Evolutionary conservation across 306 rosid species (phyloP).

Genomic region (Carpinus viminea): DNA sequence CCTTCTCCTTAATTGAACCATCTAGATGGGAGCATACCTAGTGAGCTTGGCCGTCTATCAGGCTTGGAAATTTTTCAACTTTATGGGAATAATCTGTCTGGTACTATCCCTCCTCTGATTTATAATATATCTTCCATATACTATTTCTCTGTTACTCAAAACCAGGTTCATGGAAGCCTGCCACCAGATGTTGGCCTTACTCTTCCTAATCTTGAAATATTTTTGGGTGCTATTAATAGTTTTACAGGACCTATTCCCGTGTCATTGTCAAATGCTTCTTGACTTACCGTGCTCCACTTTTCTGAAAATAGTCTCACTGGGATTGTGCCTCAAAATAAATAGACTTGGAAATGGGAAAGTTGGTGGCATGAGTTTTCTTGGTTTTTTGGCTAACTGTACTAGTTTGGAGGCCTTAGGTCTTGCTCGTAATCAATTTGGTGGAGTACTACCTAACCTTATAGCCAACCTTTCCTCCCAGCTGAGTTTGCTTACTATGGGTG

Average conservation of each 20-base stretch:
- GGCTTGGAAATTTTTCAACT: slow-evolving; percentile 2
- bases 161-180: slow-evolving; percentile 35
- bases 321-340: too few relatives aligned
- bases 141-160: slow-evolving; percentile 24
- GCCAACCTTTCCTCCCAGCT: too few relatives aligned
- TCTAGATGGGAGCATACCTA: slow-evolving; percentile 32
- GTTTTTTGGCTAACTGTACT: too few relatives aligned
- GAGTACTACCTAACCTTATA: too few relatives aligned
- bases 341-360: too few relatives aligned
- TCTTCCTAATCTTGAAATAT: slow-evolving; percentile 36
- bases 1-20: slow-evolving; percentile 14
- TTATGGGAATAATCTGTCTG: slow-evolving; percentile 11
- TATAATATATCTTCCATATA: slow-evolving; percentile 29
- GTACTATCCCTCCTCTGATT: slow-evolving; percentile 24
- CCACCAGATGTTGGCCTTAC: slow-evolving; percentile 43
- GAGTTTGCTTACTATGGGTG: too few relatives aligned
- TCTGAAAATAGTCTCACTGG: too few relatives aligned
- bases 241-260: slow-evolving; percentile 33
- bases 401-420: too few relatives aligned
- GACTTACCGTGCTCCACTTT: too few relatives aligned
- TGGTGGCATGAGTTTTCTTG: too few relatives aligned
- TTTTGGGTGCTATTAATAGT: slow-evolving; percentile 27
- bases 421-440: too few relatives aligned
- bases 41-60: slow-evolving; percentile 24
- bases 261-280: slow-evolving; percentile 38